Evolutionary conservation across 495 filamentous ascomycete genomes (phyloP).

Genomic region (Amorphotheca resinae): DNA sequence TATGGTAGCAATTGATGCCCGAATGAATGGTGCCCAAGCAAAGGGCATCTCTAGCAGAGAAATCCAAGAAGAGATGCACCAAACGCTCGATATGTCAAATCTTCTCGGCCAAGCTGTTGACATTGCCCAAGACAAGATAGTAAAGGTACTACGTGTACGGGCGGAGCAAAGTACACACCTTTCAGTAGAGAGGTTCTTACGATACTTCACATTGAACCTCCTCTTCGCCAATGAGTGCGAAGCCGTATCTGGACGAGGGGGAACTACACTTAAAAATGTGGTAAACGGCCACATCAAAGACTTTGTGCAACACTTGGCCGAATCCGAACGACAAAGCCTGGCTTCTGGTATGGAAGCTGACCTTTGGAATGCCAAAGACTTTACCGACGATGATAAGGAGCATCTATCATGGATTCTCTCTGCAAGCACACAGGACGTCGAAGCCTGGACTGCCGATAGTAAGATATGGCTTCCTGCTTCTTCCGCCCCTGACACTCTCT

Average conservation of each 20-base stretch:
- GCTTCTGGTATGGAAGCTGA: conserved; percentile 81
- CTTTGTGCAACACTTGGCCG: conserved; percentile 65
- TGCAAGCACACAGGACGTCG: conserved; percentile 67
- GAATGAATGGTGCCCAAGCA: conserved; percentile 1
- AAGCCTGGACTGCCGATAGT: conserved; percentile 57
- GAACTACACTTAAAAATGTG: conserved; percentile 69
- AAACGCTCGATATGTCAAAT: conserved; percentile 82
- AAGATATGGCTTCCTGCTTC: conserved; percentile 54
- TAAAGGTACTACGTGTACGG: conserved; percentile 83
- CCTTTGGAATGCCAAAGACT: conserved; percentile 82
- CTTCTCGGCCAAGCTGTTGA: conserved; percentile 92
- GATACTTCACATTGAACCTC: conserved; percentile 87
- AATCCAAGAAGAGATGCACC: conserved; percentile 69
- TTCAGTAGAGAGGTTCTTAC: conserved; percentile 65
- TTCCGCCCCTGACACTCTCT: conserved; percentile 15
- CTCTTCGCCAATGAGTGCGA: conserved; percentile 97
- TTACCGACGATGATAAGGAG: conserved; percentile 50
- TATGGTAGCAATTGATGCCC: conserved; percentile 14
- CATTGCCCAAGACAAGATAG: conserved; percentile 81
- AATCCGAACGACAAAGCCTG: conserved; percentile 63
- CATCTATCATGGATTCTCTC: conserved; percentile 58
- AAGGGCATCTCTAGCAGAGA: conserved; percentile 18
- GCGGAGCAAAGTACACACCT: conserved; percentile 68
- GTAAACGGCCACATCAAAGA: conserved; percentile 88
- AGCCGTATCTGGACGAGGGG: conserved; percentile 80